Percentiles rank a stretch among this genome's conserved stretches.
phyloP scores from a whole-genome alignment of 768 basidiomycete species.

The Crepidotus variabilis region DNA sequence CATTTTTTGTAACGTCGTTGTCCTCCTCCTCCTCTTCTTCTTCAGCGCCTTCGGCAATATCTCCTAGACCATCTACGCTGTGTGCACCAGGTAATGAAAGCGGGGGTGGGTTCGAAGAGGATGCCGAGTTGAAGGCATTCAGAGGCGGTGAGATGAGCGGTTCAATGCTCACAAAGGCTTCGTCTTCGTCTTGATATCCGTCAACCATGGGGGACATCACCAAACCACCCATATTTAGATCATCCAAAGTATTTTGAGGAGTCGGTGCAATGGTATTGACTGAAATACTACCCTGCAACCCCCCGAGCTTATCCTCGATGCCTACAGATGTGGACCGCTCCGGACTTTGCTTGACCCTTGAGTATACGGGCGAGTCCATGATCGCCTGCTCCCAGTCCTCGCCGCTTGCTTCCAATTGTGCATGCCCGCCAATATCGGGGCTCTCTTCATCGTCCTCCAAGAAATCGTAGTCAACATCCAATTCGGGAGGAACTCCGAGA shows the following conservation, averaged over 20 bases:
- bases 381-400: slow-evolving; percentile 43
- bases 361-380: slow-evolving; percentile 38
- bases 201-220: slow-evolving; percentile 17
- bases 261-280: slow-evolving; percentile 16
- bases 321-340: slow-evolving; percentile 10
- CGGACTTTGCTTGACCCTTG: slow-evolving; percentile 15
- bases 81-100: slow-evolving; percentile 31
- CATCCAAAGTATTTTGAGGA: slow-evolving; percentile 10
- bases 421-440: slow-evolving; percentile 37
- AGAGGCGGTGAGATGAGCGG: slow-evolving; percentile 35
- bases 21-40: slow-evolving; percentile 43
- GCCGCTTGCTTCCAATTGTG: slow-evolving; percentile 22
- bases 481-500: slow-evolving; percentile 81
- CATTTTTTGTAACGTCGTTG: slow-evolving; percentile 5
- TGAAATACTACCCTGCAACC: slow-evolving; percentile 2
- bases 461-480: slow-evolving; percentile 58
- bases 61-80: slow-evolving; percentile 38
- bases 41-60: slow-evolving; percentile 63
- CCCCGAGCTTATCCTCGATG: slow-evolving; percentile 4
- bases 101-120: slow-evolving; percentile 35
- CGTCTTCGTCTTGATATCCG: slow-evolving; percentile 2
- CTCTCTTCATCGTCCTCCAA: slow-evolving; percentile 18
- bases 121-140: slow-evolving; percentile 1
- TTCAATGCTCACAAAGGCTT: slow-evolving; percentile 36
- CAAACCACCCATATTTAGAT: slow-evolving; percentile 14